These are phyloP conservation scores for Hypholoma sublateritium DNA, from an alignment of 768 basidiomycete species.

Conservation along the genomic window DNA sequence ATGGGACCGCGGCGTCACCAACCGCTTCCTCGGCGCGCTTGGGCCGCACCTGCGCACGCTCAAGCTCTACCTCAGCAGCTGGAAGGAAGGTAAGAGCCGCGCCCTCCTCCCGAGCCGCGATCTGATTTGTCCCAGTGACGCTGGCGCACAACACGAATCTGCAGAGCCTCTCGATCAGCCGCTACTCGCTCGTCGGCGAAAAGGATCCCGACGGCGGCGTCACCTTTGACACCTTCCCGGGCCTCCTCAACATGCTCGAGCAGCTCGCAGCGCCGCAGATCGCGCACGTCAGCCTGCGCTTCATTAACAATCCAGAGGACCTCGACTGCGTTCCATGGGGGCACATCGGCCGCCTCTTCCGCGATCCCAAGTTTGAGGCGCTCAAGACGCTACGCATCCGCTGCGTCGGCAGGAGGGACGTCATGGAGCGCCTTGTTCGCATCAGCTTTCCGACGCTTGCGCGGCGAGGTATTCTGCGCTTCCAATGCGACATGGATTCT, in stretches of 20 bases:
- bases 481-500: background rate
- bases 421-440: background rate
- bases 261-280: background rate
- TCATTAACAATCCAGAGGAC: conserved; percentile 1
- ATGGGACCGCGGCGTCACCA: background rate
- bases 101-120: background rate
- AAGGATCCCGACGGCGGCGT: background rate
- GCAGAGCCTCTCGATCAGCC: conserved; percentile 1
- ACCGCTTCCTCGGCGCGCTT: background rate
- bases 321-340: background rate
- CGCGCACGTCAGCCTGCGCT: background rate
- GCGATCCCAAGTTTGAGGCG: background rate
- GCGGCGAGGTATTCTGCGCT: background rate
- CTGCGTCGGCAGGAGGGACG: background rate
- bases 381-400: background rate
- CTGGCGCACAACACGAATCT: background rate
- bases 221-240: background rate
- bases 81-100: background rate
- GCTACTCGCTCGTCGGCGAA: background rate
- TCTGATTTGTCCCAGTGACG: background rate
- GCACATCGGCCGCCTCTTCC: background rate
- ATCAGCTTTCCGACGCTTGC: background rate
- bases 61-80: conserved; percentile 3
- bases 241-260: background rate
- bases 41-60: background rate